A percentile compares a stretch with the other conserved stretches of the same genome.
Conservation (phyloP, 2,329 filamentous ascomycete genomes). For the Penicillium sp. region DNA sequence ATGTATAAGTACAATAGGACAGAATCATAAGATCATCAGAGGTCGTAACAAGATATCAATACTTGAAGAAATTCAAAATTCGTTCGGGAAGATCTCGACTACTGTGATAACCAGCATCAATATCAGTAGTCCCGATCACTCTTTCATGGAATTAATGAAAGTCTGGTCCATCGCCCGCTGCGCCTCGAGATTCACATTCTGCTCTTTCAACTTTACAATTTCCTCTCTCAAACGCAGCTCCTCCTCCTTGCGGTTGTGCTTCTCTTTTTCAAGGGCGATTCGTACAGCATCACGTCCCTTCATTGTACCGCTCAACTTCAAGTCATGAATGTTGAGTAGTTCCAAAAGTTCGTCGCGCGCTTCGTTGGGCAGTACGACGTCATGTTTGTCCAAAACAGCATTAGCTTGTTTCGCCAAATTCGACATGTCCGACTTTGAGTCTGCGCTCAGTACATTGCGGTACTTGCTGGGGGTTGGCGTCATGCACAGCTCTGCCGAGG, state of each 20-base stretch:
- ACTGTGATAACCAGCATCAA: neutral
- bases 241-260: conserved; percentile 59
- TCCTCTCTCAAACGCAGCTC: conserved; percentile 39
- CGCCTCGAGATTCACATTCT: conserved; percentile 58
- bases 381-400: conserved; percentile 35
- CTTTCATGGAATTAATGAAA: conserved; percentile 40
- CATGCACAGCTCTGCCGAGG: conserved; percentile 30
- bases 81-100: neutral
- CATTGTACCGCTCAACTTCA: conserved; percentile 60
- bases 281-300: conserved; percentile 66
- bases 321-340: conserved; percentile 56
- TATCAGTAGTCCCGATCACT: neutral
- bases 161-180: conserved; percentile 55
- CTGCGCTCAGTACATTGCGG: conserved; percentile 25
- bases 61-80: neutral
- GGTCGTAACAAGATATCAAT: neutral
- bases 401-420: conserved; percentile 26
- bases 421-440: conserved; percentile 19
- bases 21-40: neutral
- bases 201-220: conserved; percentile 64
- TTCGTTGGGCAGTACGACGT: conserved; percentile 31
- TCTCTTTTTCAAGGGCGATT: conserved; percentile 37
- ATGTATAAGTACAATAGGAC: neutral
- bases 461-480: conserved; percentile 36
- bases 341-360: conserved; percentile 38